These are phyloP conservation scores for Metahyphopichia silvanorum DNA, from an alignment of 805 yeast genomes.

Conservation along the genomic window DNA sequence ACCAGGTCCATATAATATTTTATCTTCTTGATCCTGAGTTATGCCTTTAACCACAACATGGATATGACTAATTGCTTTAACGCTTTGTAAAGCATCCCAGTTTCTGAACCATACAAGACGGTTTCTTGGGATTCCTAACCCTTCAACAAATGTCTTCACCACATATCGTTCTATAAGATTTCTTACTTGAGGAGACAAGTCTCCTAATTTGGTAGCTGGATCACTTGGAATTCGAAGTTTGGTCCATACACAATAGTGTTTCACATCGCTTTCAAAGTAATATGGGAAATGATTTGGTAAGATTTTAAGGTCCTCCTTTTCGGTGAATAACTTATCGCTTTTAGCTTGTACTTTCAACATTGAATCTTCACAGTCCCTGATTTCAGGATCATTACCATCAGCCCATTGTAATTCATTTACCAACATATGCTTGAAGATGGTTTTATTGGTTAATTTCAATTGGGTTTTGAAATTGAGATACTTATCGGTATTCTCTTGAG, in stretches of 20 bases:
- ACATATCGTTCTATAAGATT: conserved; percentile 43
- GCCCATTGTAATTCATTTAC: conserved; percentile 51
- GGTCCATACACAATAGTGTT: conserved; percentile 67
- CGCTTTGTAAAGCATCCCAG: conserved; percentile 68
- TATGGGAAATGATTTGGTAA: conserved; percentile 66
- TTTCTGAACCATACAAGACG: conserved; percentile 67
- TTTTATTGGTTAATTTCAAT: conserved; percentile 29
- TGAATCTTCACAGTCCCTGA: conserved; percentile 11
- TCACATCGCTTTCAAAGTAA: conserved; percentile 47
- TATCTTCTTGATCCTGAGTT: conserved; percentile 16
- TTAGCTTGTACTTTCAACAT: conserved; percentile 3
- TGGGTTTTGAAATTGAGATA: conserved; percentile 46
- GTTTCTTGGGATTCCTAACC: conserved; percentile 36
- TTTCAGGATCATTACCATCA: conserved; percentile 19
- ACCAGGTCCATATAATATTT: conserved; percentile 13
- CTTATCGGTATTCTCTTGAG: conserved; percentile 35
- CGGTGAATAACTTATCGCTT: conserved; percentile 37
- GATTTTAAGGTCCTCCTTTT: conserved; percentile 42
- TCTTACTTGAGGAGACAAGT: conserved; percentile 43
- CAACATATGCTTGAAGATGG: conserved; percentile 49
- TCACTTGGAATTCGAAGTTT: conserved; percentile 55
- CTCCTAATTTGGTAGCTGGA: conserved; percentile 47
- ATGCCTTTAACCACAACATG: conserved; percentile 57
- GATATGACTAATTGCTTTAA: conserved; percentile 63
- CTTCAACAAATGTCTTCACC: conserved; percentile 45